A percentile compares a stretch with the other conserved stretches of the same genome.
These are phyloP conservation scores for Lolium perenne DNA, from an alignment of 176 grass and related monocot species.

Conservation along the genomic window DNA sequence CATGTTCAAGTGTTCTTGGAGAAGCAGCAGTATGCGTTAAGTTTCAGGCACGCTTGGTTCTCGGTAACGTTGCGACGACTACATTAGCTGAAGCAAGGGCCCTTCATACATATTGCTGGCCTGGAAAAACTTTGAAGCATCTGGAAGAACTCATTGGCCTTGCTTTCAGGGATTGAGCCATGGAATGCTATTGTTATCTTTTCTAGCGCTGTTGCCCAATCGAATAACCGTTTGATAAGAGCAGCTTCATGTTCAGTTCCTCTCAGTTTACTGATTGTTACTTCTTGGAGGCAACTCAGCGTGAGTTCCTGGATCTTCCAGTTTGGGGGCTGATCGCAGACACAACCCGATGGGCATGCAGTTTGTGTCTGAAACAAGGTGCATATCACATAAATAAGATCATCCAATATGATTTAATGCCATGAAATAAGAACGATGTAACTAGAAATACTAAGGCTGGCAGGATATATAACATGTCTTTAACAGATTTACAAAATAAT, in stretches of 20 bases:
- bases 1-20: no score
- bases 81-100: background rate
- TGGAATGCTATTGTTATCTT: background rate
- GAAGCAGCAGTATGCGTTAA: no score
- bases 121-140: background rate
- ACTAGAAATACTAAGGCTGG: background rate
- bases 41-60: no score
- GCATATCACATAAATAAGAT: background rate
- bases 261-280: background rate
- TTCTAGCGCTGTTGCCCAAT: conserved; percentile 2
- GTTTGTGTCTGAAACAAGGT: background rate
- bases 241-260: conserved; percentile 23
- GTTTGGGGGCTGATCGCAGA: background rate
- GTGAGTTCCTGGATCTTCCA: background rate
- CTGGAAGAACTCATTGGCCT: conserved; percentile 17
- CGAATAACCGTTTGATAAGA: conserved; percentile 7
- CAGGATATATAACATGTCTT: background rate
- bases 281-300: conserved; percentile 12
- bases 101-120: background rate
- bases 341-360: background rate
- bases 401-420: background rate
- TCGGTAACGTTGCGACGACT: background rate
- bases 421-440: background rate
- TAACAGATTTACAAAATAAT: background rate
- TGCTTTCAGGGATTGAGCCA: background rate